These are phyloP conservation scores for Halenospora varia DNA, from an alignment of 495 filamentous ascomycete genomes.

Conservation along the genomic window DNA sequence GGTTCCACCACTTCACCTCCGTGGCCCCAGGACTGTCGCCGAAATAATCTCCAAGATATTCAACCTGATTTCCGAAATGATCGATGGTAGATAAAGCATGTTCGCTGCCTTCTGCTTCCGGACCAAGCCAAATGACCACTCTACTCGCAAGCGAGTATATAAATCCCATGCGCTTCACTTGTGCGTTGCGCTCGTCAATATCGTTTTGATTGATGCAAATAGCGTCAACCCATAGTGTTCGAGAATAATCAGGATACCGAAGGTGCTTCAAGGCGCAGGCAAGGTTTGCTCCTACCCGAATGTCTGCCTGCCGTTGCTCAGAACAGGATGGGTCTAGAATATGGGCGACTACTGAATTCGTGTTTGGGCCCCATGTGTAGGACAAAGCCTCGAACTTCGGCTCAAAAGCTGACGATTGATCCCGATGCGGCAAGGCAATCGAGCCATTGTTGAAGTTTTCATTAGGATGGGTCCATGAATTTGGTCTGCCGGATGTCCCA, in stretches of 20 bases:
- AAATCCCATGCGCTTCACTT: conserved; percentile 25
- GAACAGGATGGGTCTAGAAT: no score
- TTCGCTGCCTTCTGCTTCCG: background rate
- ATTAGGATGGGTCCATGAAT: no score
- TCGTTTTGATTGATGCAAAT: conserved; percentile 31
- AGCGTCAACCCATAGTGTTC: conserved; percentile 25
- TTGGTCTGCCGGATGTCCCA: no score
- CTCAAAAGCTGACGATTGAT: no score
- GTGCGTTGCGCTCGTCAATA: conserved; percentile 22
- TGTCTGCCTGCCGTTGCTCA: no score
- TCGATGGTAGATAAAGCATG: background rate
- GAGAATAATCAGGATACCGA: background rate
- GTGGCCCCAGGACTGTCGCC: background rate
- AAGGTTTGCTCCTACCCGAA: no score
- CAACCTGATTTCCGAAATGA: background rate
- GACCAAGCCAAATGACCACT: conserved; percentile 6
- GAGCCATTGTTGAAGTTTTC: no score
- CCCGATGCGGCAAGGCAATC: no score
- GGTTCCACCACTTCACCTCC: background rate
- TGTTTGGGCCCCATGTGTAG: no score
- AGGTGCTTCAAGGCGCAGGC: background rate
- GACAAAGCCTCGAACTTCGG: no score
- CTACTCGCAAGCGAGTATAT: conserved; percentile 15
- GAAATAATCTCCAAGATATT: background rate
- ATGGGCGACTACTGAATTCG: no score